A percentile compares a stretch with the other conserved stretches of the same genome.
These are phyloP conservation scores for Clonostachys rhizophaga DNA, from an alignment of 2,329 filamentous ascomycete genomes.

Conservation along the genomic window DNA sequence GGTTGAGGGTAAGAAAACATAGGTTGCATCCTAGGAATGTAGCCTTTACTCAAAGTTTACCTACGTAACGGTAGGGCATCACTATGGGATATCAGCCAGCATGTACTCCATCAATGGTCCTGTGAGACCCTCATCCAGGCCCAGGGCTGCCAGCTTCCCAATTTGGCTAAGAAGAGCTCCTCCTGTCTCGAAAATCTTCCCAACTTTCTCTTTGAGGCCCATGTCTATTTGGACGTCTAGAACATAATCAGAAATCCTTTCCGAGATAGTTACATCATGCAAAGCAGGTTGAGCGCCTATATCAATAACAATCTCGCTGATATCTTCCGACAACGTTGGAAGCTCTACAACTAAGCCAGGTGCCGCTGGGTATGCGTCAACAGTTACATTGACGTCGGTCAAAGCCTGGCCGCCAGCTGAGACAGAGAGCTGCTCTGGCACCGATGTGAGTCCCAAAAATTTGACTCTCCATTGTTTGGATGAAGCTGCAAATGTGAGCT, in stretches of 20 bases:
- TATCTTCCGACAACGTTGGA: background rate
- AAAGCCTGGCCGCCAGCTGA: background rate
- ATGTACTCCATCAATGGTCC: slow-evolving; percentile 17
- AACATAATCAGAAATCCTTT: slow-evolving; percentile 9
- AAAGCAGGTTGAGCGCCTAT: slow-evolving; percentile 4
- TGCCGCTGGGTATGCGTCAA: background rate
- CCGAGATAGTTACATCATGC: slow-evolving; percentile 6
- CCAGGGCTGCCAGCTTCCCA: slow-evolving; percentile 13
- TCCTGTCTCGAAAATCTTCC: slow-evolving; percentile 8
- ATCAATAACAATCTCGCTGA: background rate
- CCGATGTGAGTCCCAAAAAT: background rate
- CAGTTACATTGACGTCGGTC: background rate
- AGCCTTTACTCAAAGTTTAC: too few relatives aligned
- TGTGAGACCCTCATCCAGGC: slow-evolving; percentile 11
- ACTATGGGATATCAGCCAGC: slow-evolving; percentile 14
- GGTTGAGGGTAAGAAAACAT: too few relatives aligned
- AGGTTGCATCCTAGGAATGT: too few relatives aligned
- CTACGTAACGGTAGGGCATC: background rate
- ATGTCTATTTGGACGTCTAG: slow-evolving; percentile 18
- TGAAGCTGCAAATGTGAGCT: slow-evolving; percentile 1
- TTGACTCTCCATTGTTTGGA: slow-evolving; percentile 5
- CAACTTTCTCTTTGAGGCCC: slow-evolving; percentile 14
- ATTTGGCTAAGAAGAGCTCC: slow-evolving; percentile 9
- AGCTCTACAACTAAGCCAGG: background rate
- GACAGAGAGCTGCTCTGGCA: background rate